phyloP scores from a whole-genome alignment of 116 monocot species.

The Posidonia oceanica region DNA sequence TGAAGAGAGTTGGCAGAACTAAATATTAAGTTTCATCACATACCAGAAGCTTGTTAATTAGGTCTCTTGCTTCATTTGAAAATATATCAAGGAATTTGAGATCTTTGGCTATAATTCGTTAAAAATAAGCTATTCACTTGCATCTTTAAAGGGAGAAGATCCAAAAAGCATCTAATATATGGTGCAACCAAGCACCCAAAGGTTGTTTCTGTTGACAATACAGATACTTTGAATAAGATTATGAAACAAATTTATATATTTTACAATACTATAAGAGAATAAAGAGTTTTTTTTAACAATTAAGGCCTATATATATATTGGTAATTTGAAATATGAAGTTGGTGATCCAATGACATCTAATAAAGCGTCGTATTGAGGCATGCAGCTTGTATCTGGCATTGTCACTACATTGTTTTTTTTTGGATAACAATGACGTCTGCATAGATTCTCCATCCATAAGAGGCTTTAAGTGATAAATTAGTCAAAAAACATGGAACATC shows the following conservation, averaged over 20 bases:
- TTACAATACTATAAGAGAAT: neutral
- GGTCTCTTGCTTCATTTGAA: slow-evolving; percentile 73
- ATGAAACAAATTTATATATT: neutral
- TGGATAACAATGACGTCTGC: no score
- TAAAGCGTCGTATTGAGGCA: no score
- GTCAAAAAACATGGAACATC: no score
- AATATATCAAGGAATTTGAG: slow-evolving; percentile 77
- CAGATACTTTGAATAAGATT: neutral
- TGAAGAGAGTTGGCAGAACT: neutral
- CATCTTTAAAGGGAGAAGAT: slow-evolving; percentile 90
- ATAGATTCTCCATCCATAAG: no score
- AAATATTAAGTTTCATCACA: slow-evolving; percentile 3
- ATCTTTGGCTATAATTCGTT: slow-evolving; percentile 81
- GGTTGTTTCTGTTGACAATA: slow-evolving; percentile 58
- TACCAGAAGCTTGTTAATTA: slow-evolving; percentile 89
- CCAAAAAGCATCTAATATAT: slow-evolving; percentile 98
- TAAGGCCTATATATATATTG: no score
- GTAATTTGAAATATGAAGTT: no score
- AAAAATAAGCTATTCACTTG: slow-evolving; percentile 95
- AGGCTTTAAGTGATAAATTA: no score
- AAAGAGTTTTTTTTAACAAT: no score
- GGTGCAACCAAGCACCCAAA: slow-evolving; percentile 99
- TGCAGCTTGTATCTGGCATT: no score
- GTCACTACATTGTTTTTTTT: no score
- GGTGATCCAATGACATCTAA: no score